phyloP scores from a whole-genome alignment of 257 asterid genomes.

The Osmanthus fragrans region DNA sequence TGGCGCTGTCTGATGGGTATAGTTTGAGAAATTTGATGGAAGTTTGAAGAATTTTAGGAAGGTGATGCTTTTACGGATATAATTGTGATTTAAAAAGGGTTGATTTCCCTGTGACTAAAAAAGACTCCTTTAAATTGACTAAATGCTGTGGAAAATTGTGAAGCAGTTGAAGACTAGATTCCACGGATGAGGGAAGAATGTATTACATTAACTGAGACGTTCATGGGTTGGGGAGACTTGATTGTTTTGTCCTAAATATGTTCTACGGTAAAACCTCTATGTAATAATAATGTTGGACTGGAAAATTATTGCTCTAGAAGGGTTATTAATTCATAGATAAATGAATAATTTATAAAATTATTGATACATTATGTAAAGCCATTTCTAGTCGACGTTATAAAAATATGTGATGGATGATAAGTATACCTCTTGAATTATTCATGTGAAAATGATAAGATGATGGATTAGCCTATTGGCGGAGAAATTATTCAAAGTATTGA shows the following conservation, averaged over 20 bases:
- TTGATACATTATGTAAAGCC: too few species aligned
- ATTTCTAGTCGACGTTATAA: too few species aligned
- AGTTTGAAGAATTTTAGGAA: constrained; percentile 1
- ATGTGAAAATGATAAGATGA: too few species aligned
- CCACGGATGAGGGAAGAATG: not conserved
- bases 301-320: too few species aligned
- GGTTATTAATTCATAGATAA: too few species aligned
- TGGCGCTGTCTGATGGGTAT: constrained; percentile 3
- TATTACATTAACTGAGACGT: not conserved
- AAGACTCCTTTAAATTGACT: not conserved
- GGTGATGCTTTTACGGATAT: not conserved
- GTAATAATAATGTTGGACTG: too few species aligned
- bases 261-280: not conserved
- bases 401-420: too few species aligned
- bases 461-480: too few species aligned
- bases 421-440: too few species aligned
- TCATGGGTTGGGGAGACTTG: not conserved
- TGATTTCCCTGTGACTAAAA: not conserved
- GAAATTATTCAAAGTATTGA: too few species aligned
- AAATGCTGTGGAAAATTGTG: not conserved
- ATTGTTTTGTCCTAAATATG: not conserved
- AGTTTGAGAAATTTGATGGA: not conserved
- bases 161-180: not conserved
- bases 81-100: not conserved
- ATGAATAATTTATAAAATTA: too few species aligned